These are phyloP conservation scores for Vitis cinerea DNA, from an alignment of 164 flowering plant genomes.

Conservation along the genomic window DNA sequence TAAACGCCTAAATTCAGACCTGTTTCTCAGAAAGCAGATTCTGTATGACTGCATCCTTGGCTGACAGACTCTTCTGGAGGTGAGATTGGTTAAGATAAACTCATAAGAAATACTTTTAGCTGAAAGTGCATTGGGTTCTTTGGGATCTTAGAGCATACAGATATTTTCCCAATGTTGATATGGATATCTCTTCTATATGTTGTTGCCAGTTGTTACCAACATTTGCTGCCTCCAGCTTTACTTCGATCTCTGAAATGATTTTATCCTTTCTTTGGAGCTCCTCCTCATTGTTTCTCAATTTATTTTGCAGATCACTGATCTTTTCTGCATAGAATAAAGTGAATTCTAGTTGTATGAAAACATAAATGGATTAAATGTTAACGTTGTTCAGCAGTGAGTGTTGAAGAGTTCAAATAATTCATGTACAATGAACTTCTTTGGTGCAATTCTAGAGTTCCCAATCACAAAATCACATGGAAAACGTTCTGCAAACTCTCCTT, in stretches of 20 bases:
- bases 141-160: not conserved
- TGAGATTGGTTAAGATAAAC: slow-evolving; percentile 30
- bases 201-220: slow-evolving; percentile 20
- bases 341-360: not conserved
- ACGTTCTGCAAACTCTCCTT: not conserved
- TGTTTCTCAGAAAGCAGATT: slow-evolving; percentile 51
- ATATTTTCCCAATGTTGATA: not conserved
- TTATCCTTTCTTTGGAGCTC: slow-evolving; percentile 47
- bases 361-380: not conserved
- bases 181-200: slow-evolving; percentile 62
- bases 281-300: slow-evolving; percentile 27
- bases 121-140: not conserved
- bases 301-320: slow-evolving; percentile 40
- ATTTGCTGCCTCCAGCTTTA: slow-evolving; percentile 46
- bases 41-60: slow-evolving; percentile 50
- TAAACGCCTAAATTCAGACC: slow-evolving; percentile 31
- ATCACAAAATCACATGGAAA: not conserved
- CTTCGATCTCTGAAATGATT: slow-evolving; percentile 46
- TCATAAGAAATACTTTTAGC: slow-evolving; percentile 2
- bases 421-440: not conserved
- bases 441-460: not conserved
- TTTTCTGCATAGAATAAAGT: slow-evolving; percentile 40
- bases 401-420: no score
- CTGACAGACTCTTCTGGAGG: slow-evolving; percentile 53
- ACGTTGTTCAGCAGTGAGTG: not conserved